Evolutionary conservation across 352 stramenopile species (phyloP), one percentile per base, ranked within the genome.

Genomic region (Phytophthora citricola): DNA sequence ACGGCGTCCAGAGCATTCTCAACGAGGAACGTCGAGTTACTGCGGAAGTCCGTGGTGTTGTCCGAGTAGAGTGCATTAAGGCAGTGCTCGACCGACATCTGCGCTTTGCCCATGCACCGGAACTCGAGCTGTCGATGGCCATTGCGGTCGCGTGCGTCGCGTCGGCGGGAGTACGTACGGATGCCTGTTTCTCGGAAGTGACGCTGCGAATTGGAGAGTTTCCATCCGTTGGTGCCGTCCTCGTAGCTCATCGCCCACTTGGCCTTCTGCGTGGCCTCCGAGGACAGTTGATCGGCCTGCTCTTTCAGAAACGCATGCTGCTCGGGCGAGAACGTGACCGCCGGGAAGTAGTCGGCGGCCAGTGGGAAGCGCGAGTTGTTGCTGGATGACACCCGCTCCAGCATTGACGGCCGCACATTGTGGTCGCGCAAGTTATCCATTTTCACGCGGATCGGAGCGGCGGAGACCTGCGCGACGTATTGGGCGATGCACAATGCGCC

Each of bases 131-230:
- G 59, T 39, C 75, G 75, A 22, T 78, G 54, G 50, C 63, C 63
- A 31, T 65, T 73, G 29, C 59, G 63, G 49, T 89, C 68, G 14
- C 66, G 67, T 20, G 49, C 61, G 47, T 85, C 77, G 34, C 73
- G 55, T 46, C 75, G 74, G 53, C 73, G 63, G 62, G 56, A 85
- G 69, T 89, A 90, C 15, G 78, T 86, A 46, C 79, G 79, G 43
- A 89, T 82, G 45, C 83, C 81, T 14, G 78, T 84, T 45, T 87
- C 83, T 49, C 81, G 81, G 44, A 87, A 90, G 58, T 92, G 79
- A 36, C 72, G 79, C 56, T 87, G 81, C 38, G 81, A 89, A 59
- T 83, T 92, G 32, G 67, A 82, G 39, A 92, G 78, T 26, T 89
- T 89, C 83, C 83, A 92, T 5, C 81, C 81, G 51, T 76, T 79